phyloP scores from a whole-genome alignment of 2,329 filamentous ascomycete species.

The Ambrosiella xylebori region DNA sequence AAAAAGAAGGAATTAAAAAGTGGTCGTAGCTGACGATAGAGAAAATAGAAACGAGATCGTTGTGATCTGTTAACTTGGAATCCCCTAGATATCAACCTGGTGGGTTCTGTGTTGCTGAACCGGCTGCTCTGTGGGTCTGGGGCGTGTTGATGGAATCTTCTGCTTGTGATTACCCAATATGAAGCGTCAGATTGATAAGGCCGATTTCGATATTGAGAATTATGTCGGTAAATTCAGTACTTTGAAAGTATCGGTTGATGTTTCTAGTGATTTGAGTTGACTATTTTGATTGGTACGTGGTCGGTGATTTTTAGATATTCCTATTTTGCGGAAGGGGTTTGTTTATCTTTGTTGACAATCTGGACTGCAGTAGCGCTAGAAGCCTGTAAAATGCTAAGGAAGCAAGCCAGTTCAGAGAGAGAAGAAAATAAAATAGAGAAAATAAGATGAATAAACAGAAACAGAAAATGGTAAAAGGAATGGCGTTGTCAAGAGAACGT shows the following conservation, averaged over 20 bases:
- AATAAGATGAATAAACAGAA: neutral
- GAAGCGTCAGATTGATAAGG: neutral
- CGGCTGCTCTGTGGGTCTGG: neutral
- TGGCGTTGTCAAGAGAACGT: neutral
- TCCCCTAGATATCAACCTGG: neutral
- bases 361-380: neutral
- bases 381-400: neutral
- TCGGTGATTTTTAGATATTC: neutral
- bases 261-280: neutral
- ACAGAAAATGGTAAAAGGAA: neutral
- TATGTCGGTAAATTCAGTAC: neutral
- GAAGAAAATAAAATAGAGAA: neutral
- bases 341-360: neutral
- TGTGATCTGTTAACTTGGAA: neutral
- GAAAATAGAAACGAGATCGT: neutral
- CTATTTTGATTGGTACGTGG: neutral
- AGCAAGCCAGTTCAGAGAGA: neutral
- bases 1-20: neutral
- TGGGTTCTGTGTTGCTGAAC: neutral
- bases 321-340: neutral
- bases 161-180: neutral
- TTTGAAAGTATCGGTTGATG: neutral
- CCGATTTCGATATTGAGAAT: neutral
- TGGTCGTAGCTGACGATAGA: neutral
- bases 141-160: neutral